Base-by-base conservation (phyloP, 345 rosid genomes). In the Populus nigra region DNA sequence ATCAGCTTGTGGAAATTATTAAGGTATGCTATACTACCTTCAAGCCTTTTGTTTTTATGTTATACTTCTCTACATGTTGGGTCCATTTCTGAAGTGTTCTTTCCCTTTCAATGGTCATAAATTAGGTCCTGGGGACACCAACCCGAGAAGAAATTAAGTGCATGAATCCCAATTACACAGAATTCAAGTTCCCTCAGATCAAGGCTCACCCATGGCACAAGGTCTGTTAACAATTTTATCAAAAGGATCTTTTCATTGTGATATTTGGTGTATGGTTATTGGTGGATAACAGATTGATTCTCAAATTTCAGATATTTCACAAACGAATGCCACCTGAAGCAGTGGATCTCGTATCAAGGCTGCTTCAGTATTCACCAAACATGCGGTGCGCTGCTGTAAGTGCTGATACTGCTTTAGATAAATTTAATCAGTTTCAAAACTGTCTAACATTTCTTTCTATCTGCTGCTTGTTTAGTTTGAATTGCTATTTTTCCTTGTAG, bases 181-280 rank as follows among this genome's bases (percentile, higher is more conserved):
- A 96, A 78, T 96, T 92, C 81, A 96, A 94, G 88, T 96, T 96
- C 81, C 99, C 98, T 75, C 99, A 94, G 89, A 94, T 96, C 57
- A 96, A 94, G 88, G 97, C 99, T 83, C 99, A 94, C 84, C 98
- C 99, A 66, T 96, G 98, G 99, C 95, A 93, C 85, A 96, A 96
- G 98, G 99, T 92, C 70, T 78, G 75, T 65, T 25, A 20, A 68
- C 53, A 72, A 55, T 9, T 18, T 68, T 39, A n/a, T 9, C 11
- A 22, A 18, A 39, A 13, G 63, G n/a, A 38, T 38, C 79, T 43
- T 77, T 63, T 59, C 39, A 5, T 69, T 5, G 17, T 55, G 16
- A 38, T 7, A 1, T 65, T 39, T 43, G 47, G 16, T 41, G 66
- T 22, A 4, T 65, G 17, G 20, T 35, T 72, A 33, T 31, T 11